phyloP scores from a whole-genome alignment of 257 asterid genomes.

The Schizonepeta tenuifolia region DNA sequence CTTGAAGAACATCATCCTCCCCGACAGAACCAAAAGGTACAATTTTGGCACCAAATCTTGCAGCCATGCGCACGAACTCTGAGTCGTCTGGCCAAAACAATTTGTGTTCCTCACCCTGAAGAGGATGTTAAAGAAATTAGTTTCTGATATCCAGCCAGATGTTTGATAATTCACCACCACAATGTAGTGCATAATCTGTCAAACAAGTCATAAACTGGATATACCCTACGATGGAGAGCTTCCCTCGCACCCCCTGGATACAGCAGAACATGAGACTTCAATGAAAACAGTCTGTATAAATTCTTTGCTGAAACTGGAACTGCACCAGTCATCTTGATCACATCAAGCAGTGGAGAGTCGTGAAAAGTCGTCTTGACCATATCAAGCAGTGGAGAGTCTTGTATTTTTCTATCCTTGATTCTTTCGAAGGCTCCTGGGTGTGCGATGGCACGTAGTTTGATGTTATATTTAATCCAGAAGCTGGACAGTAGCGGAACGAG shows the following conservation, averaged over 20 bases:
- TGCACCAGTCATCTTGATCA: slow-evolving; percentile 14
- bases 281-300: slow-evolving; percentile 19
- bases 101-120: slow-evolving; percentile 29
- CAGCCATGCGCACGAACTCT: slow-evolving; percentile 35
- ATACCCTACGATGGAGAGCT: slow-evolving; percentile 29
- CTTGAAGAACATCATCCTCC: slow-evolving; percentile 32
- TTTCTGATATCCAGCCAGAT: neutral
- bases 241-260: slow-evolving; percentile 32
- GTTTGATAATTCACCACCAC: neutral
- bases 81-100: slow-evolving; percentile 27
- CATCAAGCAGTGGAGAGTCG: neutral
- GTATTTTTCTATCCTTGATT: neutral
- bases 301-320: slow-evolving; percentile 25
- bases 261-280: slow-evolving; percentile 29
- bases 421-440: slow-evolving; percentile 14
- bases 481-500: neutral
- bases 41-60: slow-evolving; percentile 29
- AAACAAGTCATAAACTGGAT: neutral
- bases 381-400: neutral
- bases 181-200: neutral
- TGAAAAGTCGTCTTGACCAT: neutral
- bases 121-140: neutral
- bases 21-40: slow-evolving; percentile 33
- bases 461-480: slow-evolving; percentile 11
- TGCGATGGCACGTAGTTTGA: slow-evolving; percentile 10